These are phyloP conservation scores for Irpex lacteus DNA, from an alignment of 1,284 basidiomycete genomes.

Conservation along the genomic window DNA sequence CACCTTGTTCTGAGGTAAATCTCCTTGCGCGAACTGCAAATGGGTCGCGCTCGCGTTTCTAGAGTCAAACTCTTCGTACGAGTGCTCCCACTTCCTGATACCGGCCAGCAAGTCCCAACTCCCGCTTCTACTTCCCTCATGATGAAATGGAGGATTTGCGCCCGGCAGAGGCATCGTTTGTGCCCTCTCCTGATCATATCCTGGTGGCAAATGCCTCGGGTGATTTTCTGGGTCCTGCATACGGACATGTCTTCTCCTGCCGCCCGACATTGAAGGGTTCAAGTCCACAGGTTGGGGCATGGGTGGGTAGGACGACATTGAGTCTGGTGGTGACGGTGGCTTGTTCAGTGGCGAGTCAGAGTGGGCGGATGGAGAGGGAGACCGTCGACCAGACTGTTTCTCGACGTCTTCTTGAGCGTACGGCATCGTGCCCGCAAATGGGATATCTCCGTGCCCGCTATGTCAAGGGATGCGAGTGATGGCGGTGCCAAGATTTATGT, in stretches of 20 bases:
- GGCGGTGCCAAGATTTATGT: background rate
- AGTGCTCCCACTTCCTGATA: constrained; percentile 49
- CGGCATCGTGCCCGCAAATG: background rate
- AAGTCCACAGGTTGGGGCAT: constrained; percentile 10
- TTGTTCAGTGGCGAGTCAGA: constrained; percentile 16
- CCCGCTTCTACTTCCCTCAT: constrained; percentile 18
- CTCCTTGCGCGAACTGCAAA: constrained; percentile 62
- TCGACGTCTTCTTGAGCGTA: background rate
- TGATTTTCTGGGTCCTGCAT: constrained; percentile 15
- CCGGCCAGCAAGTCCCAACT: constrained; percentile 57
- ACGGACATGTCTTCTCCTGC: constrained; percentile 14
- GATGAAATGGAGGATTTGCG: constrained; percentile 10
- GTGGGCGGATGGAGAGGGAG: constrained; percentile 8
- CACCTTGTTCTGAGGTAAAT: constrained; percentile 56
- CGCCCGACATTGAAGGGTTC: constrained; percentile 1
- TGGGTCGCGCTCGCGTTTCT: constrained; percentile 51
- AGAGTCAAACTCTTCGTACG: constrained; percentile 61
- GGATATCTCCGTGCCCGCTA: background rate
- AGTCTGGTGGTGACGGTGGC: background rate
- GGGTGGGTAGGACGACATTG: constrained; percentile 17
- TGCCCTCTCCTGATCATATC: constrained; percentile 20
- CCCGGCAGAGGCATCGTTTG: constrained; percentile 19
- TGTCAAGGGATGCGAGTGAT: background rate
- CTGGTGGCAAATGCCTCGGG: constrained; percentile 15
- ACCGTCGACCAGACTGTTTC: background rate